Base-by-base conservation (phyloP, 148 eudicot species). In the Polygonum maritimum region DNA sequence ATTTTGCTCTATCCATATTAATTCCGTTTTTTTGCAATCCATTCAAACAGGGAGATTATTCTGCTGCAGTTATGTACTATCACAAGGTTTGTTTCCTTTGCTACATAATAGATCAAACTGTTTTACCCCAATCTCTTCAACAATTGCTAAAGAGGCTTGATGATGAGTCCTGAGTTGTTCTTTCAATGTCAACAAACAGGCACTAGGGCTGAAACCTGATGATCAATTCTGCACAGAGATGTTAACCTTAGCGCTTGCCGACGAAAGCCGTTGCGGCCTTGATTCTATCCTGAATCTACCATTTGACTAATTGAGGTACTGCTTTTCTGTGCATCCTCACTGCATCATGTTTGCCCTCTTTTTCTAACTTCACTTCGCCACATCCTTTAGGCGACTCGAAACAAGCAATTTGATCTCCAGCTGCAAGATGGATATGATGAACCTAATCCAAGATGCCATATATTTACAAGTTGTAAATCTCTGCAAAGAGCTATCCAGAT, bases 161-260 rank as follows among this genome's bases (percentile, higher is more conserved):
- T 26, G 31, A 26, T 26, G 31, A 26, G 31, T 26, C 44, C 70
- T 4, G 19, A 36, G 3, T 11, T 22, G 15, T 4, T 58, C 36
- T 22, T 69, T 13, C 54, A 19, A 7, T 38, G 9, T 39, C 73
- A 41, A 40, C 45, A 4, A 60, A 49, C 88, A 94, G 97, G 97
- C 97, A 69, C 81, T 95, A 62, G 88, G 97, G 94, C 85, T 95
- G 69, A 88, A 92, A 78, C 85, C 96, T 0, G 91, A 90, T 72
- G 99, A 95, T 77, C 90, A 86, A 72, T 92, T 95, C 80, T 95
- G 94, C 89, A 87, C 99, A 22, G 97, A 95, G 77, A 90, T 95
- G 99, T 82, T 95, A 77, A 89, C 91, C 2, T 52, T 83, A 76
- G 92, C 96, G 35, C 92, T 92, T 65, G 89, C 79, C 33, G 98